These are phyloP conservation scores for Yarrowia porcina DNA, from an alignment of 805 yeast species.

Conservation along the genomic window DNA sequence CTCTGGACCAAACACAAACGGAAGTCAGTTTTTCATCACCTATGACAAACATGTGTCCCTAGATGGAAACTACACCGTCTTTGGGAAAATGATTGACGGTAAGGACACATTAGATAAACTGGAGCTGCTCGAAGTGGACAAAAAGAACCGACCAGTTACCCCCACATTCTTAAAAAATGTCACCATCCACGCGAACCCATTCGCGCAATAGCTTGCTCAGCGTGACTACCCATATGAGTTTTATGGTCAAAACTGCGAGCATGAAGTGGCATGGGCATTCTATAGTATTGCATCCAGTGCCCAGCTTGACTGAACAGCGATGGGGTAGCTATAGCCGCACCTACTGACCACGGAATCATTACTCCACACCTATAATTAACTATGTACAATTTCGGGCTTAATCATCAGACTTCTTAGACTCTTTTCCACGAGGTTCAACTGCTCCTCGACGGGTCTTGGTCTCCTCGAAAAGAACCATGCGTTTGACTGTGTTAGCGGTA, in stretches of 20 bases:
- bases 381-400: neutral
- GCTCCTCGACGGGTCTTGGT: constrained; percentile 76
- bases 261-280: no score
- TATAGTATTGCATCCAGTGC: no score
- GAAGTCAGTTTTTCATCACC: constrained; percentile 87
- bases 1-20: constrained; percentile 89
- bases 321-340: no score
- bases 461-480: constrained; percentile 89
- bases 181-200: constrained; percentile 46
- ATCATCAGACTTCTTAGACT: constrained; percentile 14
- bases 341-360: neutral
- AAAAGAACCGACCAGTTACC: constrained; percentile 41
- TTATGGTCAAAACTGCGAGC: no score
- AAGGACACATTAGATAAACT: constrained; percentile 51
- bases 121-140: constrained; percentile 54
- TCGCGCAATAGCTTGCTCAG: constrained; percentile 41
- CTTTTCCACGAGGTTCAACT: constrained; percentile 26
- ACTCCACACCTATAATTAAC: constrained; percentile 9
- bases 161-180: constrained; percentile 37
- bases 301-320: no score
- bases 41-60: constrained; percentile 70
- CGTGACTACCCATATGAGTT: no score
- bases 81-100: constrained; percentile 59
- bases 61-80: constrained; percentile 70
- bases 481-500: constrained; percentile 50